phyloP scores from a whole-genome alignment of 202 grass and related monocot genomes.

The Brachypodium distachyon region DNA sequence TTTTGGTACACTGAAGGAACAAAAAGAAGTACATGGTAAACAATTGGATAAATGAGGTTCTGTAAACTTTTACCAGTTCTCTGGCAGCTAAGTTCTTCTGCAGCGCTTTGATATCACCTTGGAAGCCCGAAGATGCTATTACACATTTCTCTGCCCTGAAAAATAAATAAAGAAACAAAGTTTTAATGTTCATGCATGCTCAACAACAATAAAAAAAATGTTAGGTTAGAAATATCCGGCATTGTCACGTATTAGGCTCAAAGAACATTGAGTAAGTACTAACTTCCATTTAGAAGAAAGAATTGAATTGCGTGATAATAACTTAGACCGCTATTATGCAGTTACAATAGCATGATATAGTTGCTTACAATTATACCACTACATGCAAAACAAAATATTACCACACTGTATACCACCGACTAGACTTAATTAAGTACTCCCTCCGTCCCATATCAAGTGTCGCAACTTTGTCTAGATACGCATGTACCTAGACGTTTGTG shows the following conservation, averaged over 20 bases:
- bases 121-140: conserved; percentile 83
- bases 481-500: no score
- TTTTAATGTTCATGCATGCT: neutral
- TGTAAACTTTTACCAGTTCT: conserved; percentile 56
- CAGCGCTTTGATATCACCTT: conserved; percentile 94
- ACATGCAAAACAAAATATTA: neutral
- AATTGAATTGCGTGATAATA: neutral
- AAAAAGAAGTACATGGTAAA: neutral
- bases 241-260: neutral
- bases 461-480: no score
- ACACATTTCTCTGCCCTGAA: conserved; percentile 77
- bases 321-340: neutral
- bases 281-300: neutral
- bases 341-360: neutral
- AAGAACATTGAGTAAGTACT: neutral
- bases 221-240: neutral
- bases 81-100: conserved; percentile 90
- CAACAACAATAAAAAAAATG: neutral
- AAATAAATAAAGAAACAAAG: neutral
- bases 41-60: neutral
- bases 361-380: neutral
- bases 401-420: neutral
- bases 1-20: neutral
- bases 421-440: neutral
- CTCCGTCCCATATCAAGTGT: no score